Base-by-base conservation (phyloP, 805 yeast species). In the Barnettozyma populi region DNA sequence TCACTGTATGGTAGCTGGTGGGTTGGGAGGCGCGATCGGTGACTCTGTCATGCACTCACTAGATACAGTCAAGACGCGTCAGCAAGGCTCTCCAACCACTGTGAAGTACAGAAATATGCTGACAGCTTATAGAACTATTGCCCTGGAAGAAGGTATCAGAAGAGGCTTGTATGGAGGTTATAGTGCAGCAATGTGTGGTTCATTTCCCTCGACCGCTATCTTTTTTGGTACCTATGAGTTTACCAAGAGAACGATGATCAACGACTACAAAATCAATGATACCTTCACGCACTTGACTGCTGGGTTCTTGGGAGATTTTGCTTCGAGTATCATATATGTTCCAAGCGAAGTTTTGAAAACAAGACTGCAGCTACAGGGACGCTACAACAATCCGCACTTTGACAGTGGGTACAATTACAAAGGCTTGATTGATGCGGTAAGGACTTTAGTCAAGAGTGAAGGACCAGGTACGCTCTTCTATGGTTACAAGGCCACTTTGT, bases 291-390 rank as follows among this genome's bases (percentile, higher is more conserved):
- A 88, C 62, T 73, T 94, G 44, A 69, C 80, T 1, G 90, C 96
- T 1, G 99, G 99, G 0, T 81, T 94, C 46, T 57, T 90, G n/a
- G 99, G 98, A 24, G 99, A 94, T 65, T 75, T 94, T 49, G 90
- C 88, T 4, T 84, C 94, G 20, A 85, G 95, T 56, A 65, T 94
- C 7, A 82, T 88, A 32, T 94, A 92, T 58, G 99, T 94, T 9
- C 99, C 99, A 6, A 81, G 90, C 25, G 99, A 94, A 63, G 98
- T 94, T 7, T 67, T 94, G 46, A 94, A 94, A 64, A 90, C 99
- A 7, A 74, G 99, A 57, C 67, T 94, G 39, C 99, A 94, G 68
- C 72, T 94, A 43, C 99, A 94, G 67, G 98, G 98, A 0, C 75
- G 83, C 31, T 76, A 78, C 66, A 89, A 90, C 66, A 92, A 90